Conservation (phyloP, 75 land plant genomes). For the Ceratopteris richardii region DNA sequence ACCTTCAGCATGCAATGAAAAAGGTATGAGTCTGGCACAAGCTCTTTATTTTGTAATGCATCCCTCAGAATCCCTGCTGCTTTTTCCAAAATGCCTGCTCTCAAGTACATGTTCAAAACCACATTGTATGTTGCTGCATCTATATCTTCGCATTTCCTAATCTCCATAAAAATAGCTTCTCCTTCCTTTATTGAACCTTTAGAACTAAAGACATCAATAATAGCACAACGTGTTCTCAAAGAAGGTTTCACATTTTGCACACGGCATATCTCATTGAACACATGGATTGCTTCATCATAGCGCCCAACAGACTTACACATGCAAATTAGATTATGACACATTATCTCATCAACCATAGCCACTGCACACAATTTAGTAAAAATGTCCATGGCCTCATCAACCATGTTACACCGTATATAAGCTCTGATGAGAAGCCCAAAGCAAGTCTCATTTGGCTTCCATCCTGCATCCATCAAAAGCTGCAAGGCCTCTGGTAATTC, state of each 20-base stretch:
- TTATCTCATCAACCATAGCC: conserved; percentile 27
- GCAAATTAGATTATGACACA: conserved; percentile 73
- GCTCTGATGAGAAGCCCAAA: conserved; percentile 43
- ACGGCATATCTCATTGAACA: conserved; percentile 47
- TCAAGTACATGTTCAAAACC: conserved; percentile 64
- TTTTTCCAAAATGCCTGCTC: conserved; percentile 40
- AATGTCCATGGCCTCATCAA: conserved; percentile 48
- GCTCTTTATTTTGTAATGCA: conserved; percentile 46
- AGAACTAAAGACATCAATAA: conserved; percentile 56
- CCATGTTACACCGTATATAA: conserved; percentile 44
- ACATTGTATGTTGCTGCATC: conserved; percentile 50
- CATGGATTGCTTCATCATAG: conserved; percentile 51
- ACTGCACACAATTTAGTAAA: conserved; percentile 27
- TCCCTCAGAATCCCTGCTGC: conserved; percentile 47
- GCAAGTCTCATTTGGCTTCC: conserved; percentile 20
- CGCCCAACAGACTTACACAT: conserved; percentile 61
- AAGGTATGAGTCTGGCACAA: conserved; percentile 59
- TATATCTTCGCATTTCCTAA: conserved; percentile 58
- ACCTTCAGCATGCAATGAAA: conserved; percentile 68
- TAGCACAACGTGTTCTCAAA: conserved; percentile 53
- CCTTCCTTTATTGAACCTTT: conserved; percentile 27
- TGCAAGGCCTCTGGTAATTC: conserved; percentile 41
- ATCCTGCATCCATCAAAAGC: conserved; percentile 22
- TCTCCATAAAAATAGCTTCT: conserved; percentile 34
- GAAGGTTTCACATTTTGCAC: conserved; percentile 30